Conservation (phyloP, 768 basidiomycete species). For the Filobasidium wieringae region DNA sequence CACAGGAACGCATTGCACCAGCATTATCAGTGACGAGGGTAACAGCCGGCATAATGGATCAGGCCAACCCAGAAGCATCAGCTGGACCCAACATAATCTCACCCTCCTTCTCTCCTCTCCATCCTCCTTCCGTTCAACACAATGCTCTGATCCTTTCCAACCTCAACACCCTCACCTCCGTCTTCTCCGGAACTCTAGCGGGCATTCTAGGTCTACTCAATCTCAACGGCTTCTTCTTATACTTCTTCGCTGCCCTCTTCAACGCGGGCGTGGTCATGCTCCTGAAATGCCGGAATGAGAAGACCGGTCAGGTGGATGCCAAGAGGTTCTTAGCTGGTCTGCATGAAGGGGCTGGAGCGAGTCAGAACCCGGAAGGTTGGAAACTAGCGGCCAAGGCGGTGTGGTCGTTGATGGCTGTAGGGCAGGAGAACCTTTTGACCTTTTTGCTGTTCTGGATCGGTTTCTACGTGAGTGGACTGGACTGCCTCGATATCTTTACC, state of each 20-base stretch:
- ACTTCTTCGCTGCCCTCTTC: slow-evolving; percentile 55
- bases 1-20: too few relatives aligned
- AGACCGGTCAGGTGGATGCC: slow-evolving; percentile 8
- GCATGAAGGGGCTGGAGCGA: slow-evolving; percentile 46
- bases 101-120: slow-evolving; percentile 22
- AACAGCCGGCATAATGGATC: too few relatives aligned
- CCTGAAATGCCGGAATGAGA: slow-evolving; percentile 55
- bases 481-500: not conserved
- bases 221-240: slow-evolving; percentile 67
- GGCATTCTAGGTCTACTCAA: slow-evolving; percentile 84
- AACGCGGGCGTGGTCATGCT: slow-evolving; percentile 55
- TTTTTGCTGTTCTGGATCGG: slow-evolving; percentile 90
- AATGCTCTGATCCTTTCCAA: slow-evolving; percentile 31
- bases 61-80: not conserved
- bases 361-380: not conserved
- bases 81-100: slow-evolving; percentile 16
- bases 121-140: slow-evolving; percentile 32
- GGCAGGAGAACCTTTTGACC: slow-evolving; percentile 80
- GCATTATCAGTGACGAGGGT: too few relatives aligned
- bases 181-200: slow-evolving; percentile 74
- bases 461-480: slow-evolving; percentile 51
- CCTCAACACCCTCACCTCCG: slow-evolving; percentile 49
- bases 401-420: slow-evolving; percentile 63
- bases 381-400: slow-evolving; percentile 22
- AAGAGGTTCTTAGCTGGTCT: slow-evolving; percentile 27